Base-by-base conservation (phyloP, 2,329 filamentous ascomycete species). In the Endoconidiophora laricicola region DNA sequence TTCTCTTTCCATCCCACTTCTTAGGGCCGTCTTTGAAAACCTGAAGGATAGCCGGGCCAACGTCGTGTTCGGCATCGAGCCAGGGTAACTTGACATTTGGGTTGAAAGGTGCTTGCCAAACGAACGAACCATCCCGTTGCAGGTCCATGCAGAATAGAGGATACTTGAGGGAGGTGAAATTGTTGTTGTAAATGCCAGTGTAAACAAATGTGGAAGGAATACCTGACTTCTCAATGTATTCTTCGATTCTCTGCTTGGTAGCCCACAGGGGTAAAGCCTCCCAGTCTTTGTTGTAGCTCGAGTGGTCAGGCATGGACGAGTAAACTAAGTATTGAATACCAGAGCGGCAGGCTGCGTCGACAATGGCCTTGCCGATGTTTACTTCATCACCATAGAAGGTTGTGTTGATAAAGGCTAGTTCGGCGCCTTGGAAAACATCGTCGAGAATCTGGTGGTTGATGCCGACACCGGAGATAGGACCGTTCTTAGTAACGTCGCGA, bases 151-250 rank as follows among this genome's bases (percentile, higher is more conserved):
- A 91, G 68, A 96, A 96, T 3, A 96, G 73, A 1, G 91, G 91
- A 61, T 94, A 96, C 1, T 79, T 79, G 29, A 95, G 72, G 44
- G 85, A 91, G 26, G 90, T 96, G 66, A 96, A 98, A 63, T 98
- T 96, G 67, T 96, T 96, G 72, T 96, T 94, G 71, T 96, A 98
- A 59, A 95, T 95, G 53, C 90, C 91, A 7, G 88, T 86, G 65
- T 95, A 95, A 56, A 95, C 81, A 63, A 94, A 96, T 0, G 90
- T 96, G 1, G 88, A 80, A 0, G 86, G 86, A 9, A 95, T 71
- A 7, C 80, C 80, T 39, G 94, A 76, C 61, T 86, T 77, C 52
- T 85, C 79, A 47, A 95, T 76, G 63, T 96, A 94, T 49, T 91
- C 83, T 65, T 96, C 91, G 40, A 96, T 83, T 46, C 84, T 81